Base-by-base conservation (phyloP, 2,329 filamentous ascomycete genomes). In the Paracoccidioides lutzii region DNA sequence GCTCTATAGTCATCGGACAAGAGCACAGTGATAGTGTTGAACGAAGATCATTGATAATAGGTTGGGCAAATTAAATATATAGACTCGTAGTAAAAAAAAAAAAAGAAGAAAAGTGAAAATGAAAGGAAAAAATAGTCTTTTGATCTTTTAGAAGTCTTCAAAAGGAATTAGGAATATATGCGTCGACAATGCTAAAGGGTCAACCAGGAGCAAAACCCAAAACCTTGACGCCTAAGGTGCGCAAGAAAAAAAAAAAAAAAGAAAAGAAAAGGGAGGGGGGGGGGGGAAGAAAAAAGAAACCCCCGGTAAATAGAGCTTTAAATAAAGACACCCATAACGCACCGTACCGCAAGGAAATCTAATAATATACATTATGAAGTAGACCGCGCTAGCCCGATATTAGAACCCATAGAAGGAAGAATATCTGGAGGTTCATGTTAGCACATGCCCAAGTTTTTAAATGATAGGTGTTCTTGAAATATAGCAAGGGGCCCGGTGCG, bases 381-480 rank as follows among this genome's bases (percentile, higher is more conserved):
- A 28, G n/a, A 9, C 15, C 28, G 28, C 28, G 28, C 48, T 53
- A 66, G 32, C 66, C 66, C 15, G 72, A 74, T 63, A 87, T 81
- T 62, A 87, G 75, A 52, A 87, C 83, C 83, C 83, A 87, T 58
- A 87, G 75, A 75, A 88, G 74, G 76, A 86, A 88, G 81, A 91
- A 95, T 69, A 95, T 90, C 72, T 74, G 54, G 14, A 30, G 10
- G 6, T 38, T 5, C n/a, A 12, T 4, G 43, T 61, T 51, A 61
- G 58, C 28, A 46, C 15, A 49, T 14, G 6, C 5, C 12, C 4
- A 35, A 35, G 22, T 22, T 22, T 22, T 22, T 1, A 22, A 22
- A 22, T 22, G 22, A 22, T 22, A 22, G 22, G 22, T 22, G 22
- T 22, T 22, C 22, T 22, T 22, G 22, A 22, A 22, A 22, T 22